These are phyloP conservation scores for Lippia alba DNA, from an alignment of 305 asterid species.

Conservation along the genomic window DNA sequence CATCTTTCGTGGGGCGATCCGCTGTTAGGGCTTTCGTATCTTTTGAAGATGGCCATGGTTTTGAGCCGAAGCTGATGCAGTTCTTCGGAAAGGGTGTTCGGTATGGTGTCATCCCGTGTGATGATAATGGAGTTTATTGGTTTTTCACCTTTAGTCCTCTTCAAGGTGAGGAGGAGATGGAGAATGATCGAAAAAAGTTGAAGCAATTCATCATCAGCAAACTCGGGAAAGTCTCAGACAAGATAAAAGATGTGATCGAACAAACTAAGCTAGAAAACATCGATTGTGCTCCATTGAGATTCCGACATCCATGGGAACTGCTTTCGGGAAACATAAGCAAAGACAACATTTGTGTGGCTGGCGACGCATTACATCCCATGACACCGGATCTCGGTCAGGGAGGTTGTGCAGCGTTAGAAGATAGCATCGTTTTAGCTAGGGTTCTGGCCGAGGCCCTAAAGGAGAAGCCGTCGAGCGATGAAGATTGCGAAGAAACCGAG, in stretches of 20 bases:
- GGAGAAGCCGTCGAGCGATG: too few relatives aligned
- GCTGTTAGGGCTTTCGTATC: constrained; percentile 40
- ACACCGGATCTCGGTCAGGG: constrained; percentile 85
- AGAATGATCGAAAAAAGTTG: constrained; percentile 52
- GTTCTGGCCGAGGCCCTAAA: constrained; percentile 49
- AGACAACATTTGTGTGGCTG: constrained; percentile 58
- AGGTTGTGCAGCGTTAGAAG: constrained; percentile 74
- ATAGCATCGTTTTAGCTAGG: constrained; percentile 58
- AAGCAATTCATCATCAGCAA: constrained; percentile 57
- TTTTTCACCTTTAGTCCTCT: constrained; percentile 43
- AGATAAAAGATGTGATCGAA: constrained; percentile 41
- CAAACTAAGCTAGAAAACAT: constrained; percentile 47
- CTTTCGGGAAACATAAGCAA: constrained; percentile 50
- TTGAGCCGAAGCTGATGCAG: constrained; percentile 43
- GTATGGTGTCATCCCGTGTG: constrained; percentile 48
- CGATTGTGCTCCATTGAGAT: constrained; percentile 46
- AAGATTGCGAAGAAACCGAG: constrained; percentile 28
- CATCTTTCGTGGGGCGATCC: constrained; percentile 41
- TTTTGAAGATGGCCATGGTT: constrained; percentile 47
- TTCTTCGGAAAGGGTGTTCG: constrained; percentile 47
- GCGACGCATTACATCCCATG: constrained; percentile 88
- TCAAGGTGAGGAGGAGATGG: constrained; percentile 1
- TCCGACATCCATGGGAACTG: constrained; percentile 66
- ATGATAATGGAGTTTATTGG: constrained; percentile 49
- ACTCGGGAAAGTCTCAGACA: constrained; percentile 47